These are phyloP conservation scores for Paxillus involutus DNA, from an alignment of 768 basidiomycete genomes.

Conservation along the genomic window DNA sequence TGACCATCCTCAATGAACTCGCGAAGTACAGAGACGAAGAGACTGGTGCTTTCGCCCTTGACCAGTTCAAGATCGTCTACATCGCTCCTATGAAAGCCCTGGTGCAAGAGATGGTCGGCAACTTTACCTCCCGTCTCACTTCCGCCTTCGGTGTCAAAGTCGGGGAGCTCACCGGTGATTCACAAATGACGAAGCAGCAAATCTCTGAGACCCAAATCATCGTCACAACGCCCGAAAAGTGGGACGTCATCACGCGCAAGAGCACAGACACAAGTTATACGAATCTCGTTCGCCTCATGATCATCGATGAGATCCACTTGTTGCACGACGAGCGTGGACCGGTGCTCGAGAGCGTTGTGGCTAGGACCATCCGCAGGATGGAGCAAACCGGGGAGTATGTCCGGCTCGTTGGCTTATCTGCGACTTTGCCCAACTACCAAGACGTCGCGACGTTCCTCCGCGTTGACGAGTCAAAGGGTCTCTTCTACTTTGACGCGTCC, in stretches of 20 bases:
- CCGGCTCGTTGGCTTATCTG: conserved; percentile 91
- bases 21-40: conserved; percentile 82
- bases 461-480: conserved; percentile 85
- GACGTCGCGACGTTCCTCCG: conserved; percentile 98
- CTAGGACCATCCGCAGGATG: conserved; percentile 89
- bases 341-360: conserved; percentile 87
- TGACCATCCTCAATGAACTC: conserved; percentile 90
- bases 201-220: conserved; percentile 97
- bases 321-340: conserved; percentile 98
- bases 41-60: conserved; percentile 79
- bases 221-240: conserved; percentile 98
- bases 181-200: conserved; percentile 97
- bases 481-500: conserved; percentile 96
- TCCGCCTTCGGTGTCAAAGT: conserved; percentile 74
- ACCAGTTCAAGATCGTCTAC: conserved; percentile 95
- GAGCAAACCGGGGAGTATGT: conserved; percentile 94
- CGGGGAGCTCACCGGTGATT: conserved; percentile 94
- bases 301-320: conserved; percentile 97
- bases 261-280: conserved; percentile 96
- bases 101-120: conserved; percentile 98
- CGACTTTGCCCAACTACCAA: conserved; percentile 97
- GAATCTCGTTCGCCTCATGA: conserved; percentile 92
- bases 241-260: conserved; percentile 99
- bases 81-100: conserved; percentile 99
- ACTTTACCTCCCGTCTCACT: conserved; percentile 76